A percentile compares a stretch with the other conserved stretches of the same genome.
Evolutionary conservation across 306 rosid species (phyloP).

Genomic region (Hippophae rhamnoides): DNA sequence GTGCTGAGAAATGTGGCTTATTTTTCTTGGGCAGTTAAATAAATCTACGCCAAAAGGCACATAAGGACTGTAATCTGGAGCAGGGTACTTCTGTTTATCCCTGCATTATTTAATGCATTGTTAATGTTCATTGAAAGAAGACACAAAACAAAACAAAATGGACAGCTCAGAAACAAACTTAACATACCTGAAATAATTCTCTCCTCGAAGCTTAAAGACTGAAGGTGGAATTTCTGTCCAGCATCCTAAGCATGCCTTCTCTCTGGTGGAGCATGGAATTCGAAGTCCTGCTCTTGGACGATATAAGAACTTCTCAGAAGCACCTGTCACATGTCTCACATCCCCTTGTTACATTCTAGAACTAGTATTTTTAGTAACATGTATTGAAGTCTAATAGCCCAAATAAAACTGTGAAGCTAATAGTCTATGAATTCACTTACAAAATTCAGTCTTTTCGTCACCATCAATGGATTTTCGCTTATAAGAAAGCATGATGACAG

Average conservation of each 20-base stretch:
- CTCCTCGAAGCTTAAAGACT: conserved; percentile 70
- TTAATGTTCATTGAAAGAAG: conserved; percentile 10
- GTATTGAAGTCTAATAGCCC: neutral
- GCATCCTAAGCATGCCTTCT: conserved; percentile 38
- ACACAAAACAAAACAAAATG: conserved; percentile 1
- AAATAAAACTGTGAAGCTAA: neutral
- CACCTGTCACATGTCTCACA: conserved; percentile 29
- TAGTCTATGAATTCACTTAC: conserved; percentile 28
- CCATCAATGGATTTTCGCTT: conserved; percentile 57
- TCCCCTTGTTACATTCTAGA: neutral
- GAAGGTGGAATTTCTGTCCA: conserved; percentile 75
- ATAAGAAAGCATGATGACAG: conserved; percentile 66
- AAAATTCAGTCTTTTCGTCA: conserved; percentile 30
- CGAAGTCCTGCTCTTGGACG: conserved; percentile 54
- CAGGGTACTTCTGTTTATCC: conserved; percentile 63
- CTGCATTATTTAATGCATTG: conserved; percentile 27
- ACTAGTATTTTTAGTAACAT: neutral
- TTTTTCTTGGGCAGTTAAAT: conserved; percentile 52
- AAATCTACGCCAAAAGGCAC: conserved; percentile 80
- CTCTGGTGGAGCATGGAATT: conserved; percentile 42
- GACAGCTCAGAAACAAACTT: conserved; percentile 2
- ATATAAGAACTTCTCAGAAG: conserved; percentile 52
- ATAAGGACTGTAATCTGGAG: conserved; percentile 52
- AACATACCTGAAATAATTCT: conserved; percentile 62
- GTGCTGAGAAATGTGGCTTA: conserved; percentile 75